Evolutionary conservation across 352 stramenopile genomes (phyloP).

Genomic region (Phytophthora europaea): DNA sequence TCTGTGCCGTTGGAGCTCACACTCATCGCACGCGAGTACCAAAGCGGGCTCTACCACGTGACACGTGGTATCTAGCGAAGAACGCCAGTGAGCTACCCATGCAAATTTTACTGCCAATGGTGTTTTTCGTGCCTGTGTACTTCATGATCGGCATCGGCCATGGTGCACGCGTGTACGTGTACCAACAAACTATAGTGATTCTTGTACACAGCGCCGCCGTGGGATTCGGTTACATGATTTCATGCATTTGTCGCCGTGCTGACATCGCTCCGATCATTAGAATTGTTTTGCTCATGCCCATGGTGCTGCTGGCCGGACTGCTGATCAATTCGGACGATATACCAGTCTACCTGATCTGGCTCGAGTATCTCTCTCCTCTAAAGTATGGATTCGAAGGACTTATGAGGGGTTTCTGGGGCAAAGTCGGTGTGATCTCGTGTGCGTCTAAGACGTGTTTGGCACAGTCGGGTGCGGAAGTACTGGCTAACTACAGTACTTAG

Average conservation of each 20-base stretch:
- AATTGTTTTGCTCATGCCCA: constrained; percentile 37
- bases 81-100: constrained; percentile 49
- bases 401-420: constrained; percentile 41
- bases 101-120: constrained; percentile 39
- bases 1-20: constrained; percentile 36
- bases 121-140: constrained; percentile 43
- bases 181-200: constrained; percentile 38
- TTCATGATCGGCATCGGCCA: constrained; percentile 41
- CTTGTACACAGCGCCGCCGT: constrained; percentile 40
- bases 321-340: constrained; percentile 44
- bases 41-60: constrained; percentile 34
- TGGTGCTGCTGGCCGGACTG: constrained; percentile 46
- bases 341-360: constrained; percentile 44
- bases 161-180: constrained; percentile 27
- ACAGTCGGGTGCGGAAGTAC: constrained; percentile 33
- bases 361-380: constrained; percentile 45
- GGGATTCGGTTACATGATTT: constrained; percentile 45
- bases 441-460: constrained; percentile 23
- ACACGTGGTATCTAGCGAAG: constrained; percentile 43
- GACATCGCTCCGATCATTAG: constrained; percentile 41
- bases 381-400: constrained; percentile 49
- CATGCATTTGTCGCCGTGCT: constrained; percentile 28
- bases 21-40: constrained; percentile 40
- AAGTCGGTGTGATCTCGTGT: constrained; percentile 36
- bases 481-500: constrained; percentile 47